Evolutionary conservation across 169 alveolate species (phyloP), one percentile per base, ranked within the genome.

Genomic region (Ichthyophthirius multifiliis): DNA sequence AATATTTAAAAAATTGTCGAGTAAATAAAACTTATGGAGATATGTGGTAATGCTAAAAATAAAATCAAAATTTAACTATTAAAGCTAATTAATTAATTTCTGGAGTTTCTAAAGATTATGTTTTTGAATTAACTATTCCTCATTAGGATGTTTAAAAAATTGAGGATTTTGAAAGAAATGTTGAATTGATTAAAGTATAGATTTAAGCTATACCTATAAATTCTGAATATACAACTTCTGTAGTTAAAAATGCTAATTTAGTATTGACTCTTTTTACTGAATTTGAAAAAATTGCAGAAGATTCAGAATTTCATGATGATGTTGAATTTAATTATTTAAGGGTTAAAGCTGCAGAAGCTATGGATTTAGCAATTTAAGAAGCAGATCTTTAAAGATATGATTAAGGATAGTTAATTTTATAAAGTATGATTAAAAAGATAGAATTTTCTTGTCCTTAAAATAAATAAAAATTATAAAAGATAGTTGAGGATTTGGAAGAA

Each of bases 301-400:
- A 44, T 5, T 76, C 65, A 3, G 37, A 71, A 37, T 62, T 46
- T 2, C 15, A 46, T 18, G 67, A 48, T 37, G 80, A 73, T 27
- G 82, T 80, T 34, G 73, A 34, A 34, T 27, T 71, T 0, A 67
- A 80, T 27, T 80, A 80, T 73, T 39, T 34, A 7, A 48, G 86
- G 39, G 86, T 80, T 23, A 80, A 73, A 71, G 81, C 75, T 13
- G 32, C 86, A 7, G 82, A 80, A 27, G 81, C 63, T 4, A 80
- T 80, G 34, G 46, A 80, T 10, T 18, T 71, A 48, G 79, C 81
- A 0, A 80, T 55, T n/a, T 7, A 71, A 13, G 65, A 39, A 12
- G 74, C 86, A 4, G 35, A 47, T 6, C 4, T 27, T 1, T 7
- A 31, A 15, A 20, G 55, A 0, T 71, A 71, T 31, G 41, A 44